These are phyloP conservation scores for Apostasia shenzhenica DNA, from an alignment of 106 monocot genomes.

Conservation along the genomic window DNA sequence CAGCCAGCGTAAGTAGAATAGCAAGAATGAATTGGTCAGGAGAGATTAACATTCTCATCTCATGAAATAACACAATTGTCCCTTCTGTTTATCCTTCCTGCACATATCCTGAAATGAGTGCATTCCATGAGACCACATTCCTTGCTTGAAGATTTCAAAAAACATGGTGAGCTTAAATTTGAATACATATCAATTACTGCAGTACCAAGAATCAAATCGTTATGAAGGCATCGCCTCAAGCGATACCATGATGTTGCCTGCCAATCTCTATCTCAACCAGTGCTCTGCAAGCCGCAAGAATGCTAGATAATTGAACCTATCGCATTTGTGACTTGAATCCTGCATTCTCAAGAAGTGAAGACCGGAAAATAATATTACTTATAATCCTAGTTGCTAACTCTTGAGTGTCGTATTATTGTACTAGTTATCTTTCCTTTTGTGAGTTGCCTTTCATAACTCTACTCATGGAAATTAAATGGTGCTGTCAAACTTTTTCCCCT, in stretches of 20 bases:
- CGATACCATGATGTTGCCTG: constrained; percentile 11
- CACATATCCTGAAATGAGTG: constrained; percentile 18
- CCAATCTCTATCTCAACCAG: background rate
- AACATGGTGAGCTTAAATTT: constrained; percentile 7
- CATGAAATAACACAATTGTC: constrained; percentile 1
- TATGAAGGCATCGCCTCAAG: constrained; percentile 14
- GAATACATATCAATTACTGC: constrained; percentile 21
- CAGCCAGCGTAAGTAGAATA: background rate
- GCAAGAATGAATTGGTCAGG: background rate
- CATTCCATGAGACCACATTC: constrained; percentile 15
- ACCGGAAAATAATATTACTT: background rate
- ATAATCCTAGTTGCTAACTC: no score
- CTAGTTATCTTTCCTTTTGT: no score
- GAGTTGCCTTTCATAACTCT: no score
- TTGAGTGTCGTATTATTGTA: no score
- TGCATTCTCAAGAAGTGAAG: constrained; percentile 14
- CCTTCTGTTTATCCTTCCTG: constrained; percentile 11
- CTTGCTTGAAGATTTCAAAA: constrained; percentile 1
- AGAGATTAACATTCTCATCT: background rate
- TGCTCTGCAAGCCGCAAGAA: constrained; percentile 9
- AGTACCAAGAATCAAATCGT: constrained; percentile 11
- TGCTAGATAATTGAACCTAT: background rate
- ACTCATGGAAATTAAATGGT: no score
- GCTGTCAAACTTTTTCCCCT: no score
- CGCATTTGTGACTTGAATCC: constrained; percentile 2